Evolutionary conservation across 2,329 filamentous ascomycete species (phyloP).

Genomic region (Blastomyces parvus): DNA sequence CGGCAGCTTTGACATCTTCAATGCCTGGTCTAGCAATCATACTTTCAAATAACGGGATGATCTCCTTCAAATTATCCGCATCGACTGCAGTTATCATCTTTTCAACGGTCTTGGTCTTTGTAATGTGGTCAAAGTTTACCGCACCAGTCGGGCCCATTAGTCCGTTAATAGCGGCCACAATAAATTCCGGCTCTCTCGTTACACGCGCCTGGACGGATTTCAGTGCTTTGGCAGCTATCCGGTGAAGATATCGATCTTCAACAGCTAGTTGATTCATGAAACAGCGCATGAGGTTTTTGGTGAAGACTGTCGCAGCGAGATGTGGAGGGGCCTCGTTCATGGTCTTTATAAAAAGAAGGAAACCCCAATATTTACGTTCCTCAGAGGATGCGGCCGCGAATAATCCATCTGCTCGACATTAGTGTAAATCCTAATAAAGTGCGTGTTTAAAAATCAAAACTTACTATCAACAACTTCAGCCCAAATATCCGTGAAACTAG

Average conservation of each 20-base stretch:
- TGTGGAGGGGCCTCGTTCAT: slow-evolving; percentile 45
- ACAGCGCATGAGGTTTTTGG: slow-evolving; percentile 70
- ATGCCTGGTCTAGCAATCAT: slow-evolving; percentile 40
- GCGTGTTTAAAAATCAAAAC: slow-evolving; percentile 31
- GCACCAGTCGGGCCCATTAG: slow-evolving; percentile 62
- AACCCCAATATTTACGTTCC: slow-evolving; percentile 84
- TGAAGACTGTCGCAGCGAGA: slow-evolving; percentile 58
- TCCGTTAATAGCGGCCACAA: slow-evolving; percentile 53
- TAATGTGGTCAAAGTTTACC: slow-evolving; percentile 75
- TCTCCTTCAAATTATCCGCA: slow-evolving; percentile 40
- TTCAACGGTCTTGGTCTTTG: slow-evolving; percentile 76
- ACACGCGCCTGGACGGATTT: slow-evolving; percentile 59
- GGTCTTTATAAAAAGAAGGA: slow-evolving; percentile 74
- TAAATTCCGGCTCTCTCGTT: slow-evolving; percentile 50
- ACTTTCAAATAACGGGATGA: slow-evolving; percentile 44
- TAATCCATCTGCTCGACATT: slow-evolving; percentile 54
- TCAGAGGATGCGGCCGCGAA: slow-evolving; percentile 75
- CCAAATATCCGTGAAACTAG: slow-evolving; percentile 69
- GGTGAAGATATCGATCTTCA: slow-evolving; percentile 68
- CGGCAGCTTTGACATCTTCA: slow-evolving; percentile 37
- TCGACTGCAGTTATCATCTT: slow-evolving; percentile 56
- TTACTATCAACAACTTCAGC: slow-evolving; percentile 73
- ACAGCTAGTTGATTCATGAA: slow-evolving; percentile 74
- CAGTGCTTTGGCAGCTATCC: slow-evolving; percentile 66
- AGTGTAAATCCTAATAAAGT: slow-evolving; percentile 13